Evolutionary conservation across 208 protist genomes (phyloP), one percentile per base, ranked within the genome.

Genomic region (Leishmania major): DNA sequence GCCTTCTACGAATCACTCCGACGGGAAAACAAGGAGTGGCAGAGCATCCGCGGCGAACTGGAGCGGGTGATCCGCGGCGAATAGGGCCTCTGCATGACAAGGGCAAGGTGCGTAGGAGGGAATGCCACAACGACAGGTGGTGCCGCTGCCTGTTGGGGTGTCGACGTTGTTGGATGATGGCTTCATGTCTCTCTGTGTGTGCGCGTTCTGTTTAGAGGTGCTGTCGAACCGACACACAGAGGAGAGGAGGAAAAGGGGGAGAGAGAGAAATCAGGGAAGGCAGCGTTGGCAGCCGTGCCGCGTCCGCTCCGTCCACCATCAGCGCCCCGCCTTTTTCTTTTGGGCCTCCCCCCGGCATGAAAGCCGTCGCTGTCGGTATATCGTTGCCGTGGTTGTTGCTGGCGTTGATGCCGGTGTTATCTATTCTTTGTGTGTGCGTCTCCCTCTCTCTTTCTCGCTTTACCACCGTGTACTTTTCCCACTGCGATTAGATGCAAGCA

Each of bases 1-100:
- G 64, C 67, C 69, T 95, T 85, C 37, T 78, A 84, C 47, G 70
- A 79, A 43, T 74, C 88, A 13, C 84, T 96, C 75, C 40, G 88
- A 77, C 84, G 78, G 22, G 93, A 96, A 78, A 88, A 88, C 43
- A 75, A 83, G 22, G 91, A 95, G 67, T 96, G 93, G 93, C 31
- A 83, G 49, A 79, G 78, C 51, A 90, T 94, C 60, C 77, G 84
- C 37, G 40, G 88, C 35, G 87, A 93, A 28, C 86, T 95, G 80
- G 62, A 90, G 73, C 75, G 60, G n/a, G 70, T 88, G 19, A 43
- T 78, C 25, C 45, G 40, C 45, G 45, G 45, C n/a, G 15, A 53
- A 74, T 6, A 31, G 13, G n/a, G 51, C 10, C 3, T 17, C 70
- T 55, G 70, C 25, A 19, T 28, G 28, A 22, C 45, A 55, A 59